A percentile compares a stretch with the other conserved stretches of the same genome.
These are phyloP conservation scores for Aspergillus felis DNA, from an alignment of 2,329 filamentous ascomycete species.

Conservation along the genomic window DNA sequence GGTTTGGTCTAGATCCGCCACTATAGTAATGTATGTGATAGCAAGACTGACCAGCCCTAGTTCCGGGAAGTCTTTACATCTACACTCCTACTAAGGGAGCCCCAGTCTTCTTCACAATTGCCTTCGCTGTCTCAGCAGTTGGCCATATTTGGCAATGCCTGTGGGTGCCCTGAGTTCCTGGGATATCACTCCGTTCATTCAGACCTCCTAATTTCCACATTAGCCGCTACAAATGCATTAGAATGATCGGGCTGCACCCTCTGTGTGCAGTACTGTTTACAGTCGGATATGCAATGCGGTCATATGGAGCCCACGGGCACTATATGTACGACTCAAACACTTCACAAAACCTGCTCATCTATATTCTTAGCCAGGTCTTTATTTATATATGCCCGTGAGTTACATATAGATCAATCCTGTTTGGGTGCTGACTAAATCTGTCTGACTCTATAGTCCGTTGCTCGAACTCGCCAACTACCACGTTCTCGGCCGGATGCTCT, in stretches of 20 bases:
- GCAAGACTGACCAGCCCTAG: not conserved
- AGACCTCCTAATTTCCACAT: not conserved
- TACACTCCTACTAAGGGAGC: slow-evolving; percentile 55
- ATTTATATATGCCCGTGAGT: slow-evolving; percentile 36
- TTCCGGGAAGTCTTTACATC: slow-evolving; percentile 36
- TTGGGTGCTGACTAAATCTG: not conserved
- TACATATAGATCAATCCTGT: not conserved
- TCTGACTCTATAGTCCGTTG: slow-evolving; percentile 45
- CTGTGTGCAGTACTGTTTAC: slow-evolving; percentile 54
- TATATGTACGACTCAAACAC: slow-evolving; percentile 23
- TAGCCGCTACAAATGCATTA: slow-evolving; percentile 55
- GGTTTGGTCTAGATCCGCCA: no score
- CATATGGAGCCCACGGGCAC: slow-evolving; percentile 51
- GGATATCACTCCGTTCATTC: no score
- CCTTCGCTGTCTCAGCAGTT: slow-evolving; percentile 36
- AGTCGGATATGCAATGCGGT: slow-evolving; percentile 53
- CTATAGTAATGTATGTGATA: no score
- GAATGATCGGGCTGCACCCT: slow-evolving; percentile 52
- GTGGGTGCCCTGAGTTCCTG: slow-evolving; percentile 37
- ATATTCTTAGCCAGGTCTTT: slow-evolving; percentile 42
- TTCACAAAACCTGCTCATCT: slow-evolving; percentile 38
- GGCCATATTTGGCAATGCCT: slow-evolving; percentile 54
- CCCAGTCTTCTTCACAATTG: slow-evolving; percentile 50
- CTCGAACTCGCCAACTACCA: slow-evolving; percentile 61
- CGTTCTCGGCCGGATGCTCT: slow-evolving; percentile 56